phyloP scores from a whole-genome alignment of 441 rosid species.

The Dalechampia spathulata region DNA sequence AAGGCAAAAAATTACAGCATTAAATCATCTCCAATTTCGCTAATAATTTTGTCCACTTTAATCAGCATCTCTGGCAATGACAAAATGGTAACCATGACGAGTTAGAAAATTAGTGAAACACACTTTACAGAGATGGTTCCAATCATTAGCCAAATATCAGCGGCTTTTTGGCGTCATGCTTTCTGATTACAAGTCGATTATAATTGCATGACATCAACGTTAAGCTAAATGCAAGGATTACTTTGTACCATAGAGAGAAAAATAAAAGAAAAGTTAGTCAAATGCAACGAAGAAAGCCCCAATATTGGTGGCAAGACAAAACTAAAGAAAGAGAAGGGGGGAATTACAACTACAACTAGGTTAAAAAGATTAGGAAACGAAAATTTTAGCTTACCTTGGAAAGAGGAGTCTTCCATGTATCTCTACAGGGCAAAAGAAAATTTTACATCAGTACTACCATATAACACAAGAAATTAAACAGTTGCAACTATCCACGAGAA shows the following conservation, averaged over 20 bases:
- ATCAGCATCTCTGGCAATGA: conserved; percentile 56
- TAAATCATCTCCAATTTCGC: conserved; percentile 46
- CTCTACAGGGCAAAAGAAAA: conserved; percentile 40
- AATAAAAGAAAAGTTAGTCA: too few relatives aligned
- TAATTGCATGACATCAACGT: background rate
- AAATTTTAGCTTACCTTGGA: conserved; percentile 48
- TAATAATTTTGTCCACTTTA: conserved; percentile 57
- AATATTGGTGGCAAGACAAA: background rate
- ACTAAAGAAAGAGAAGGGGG: background rate
- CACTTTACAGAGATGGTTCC: background rate
- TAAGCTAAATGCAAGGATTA: background rate
- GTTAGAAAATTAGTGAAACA: conserved; percentile 3
- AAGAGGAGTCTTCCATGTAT: conserved; percentile 76
- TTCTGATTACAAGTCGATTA: background rate
- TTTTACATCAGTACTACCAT: background rate
- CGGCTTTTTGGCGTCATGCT: background rate
- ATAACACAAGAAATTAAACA: background rate
- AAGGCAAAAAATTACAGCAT: conserved; percentile 15
- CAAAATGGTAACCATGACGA: conserved; percentile 3
- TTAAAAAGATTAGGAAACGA: background rate
- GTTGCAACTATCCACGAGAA: background rate
- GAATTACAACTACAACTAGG: conserved; percentile 3
- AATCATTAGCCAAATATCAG: background rate
- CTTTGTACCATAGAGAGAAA: too few relatives aligned
- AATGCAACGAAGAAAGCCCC: background rate